Evolutionary conservation across 2,329 filamentous ascomycete genomes (phyloP).

Genomic region (Ceratocystis smalleyi): DNA sequence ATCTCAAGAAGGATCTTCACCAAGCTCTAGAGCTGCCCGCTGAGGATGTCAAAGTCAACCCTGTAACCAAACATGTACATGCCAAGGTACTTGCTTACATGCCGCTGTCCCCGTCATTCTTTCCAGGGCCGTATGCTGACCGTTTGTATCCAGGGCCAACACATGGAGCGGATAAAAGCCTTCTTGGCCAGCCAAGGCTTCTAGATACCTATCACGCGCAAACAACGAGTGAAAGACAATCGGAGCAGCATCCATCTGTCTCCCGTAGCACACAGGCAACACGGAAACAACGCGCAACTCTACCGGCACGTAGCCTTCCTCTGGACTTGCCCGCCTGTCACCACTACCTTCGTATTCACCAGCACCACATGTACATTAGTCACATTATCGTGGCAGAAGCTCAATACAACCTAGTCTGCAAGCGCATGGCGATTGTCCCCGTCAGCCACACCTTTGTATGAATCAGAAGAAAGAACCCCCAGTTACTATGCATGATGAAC

Average conservation of each 20-base stretch:
- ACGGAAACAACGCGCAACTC: neutral
- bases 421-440: too few species aligned
- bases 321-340: neutral
- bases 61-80: slow-evolving; percentile 55
- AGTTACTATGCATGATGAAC: slow-evolving; percentile 1
- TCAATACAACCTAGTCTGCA: neutral
- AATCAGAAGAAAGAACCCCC: neutral
- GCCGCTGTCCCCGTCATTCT: slow-evolving; percentile 8
- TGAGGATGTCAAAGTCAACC: slow-evolving; percentile 38
- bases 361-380: neutral
- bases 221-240: neutral
- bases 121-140: neutral
- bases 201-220: slow-evolving; percentile 18
- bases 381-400: neutral
- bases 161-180: slow-evolving; percentile 11
- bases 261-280: neutral
- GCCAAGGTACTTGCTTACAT: slow-evolving; percentile 41
- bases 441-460: neutral
- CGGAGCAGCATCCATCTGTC: neutral
- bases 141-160: slow-evolving; percentile 2
- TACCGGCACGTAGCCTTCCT: neutral
- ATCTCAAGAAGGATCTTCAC: slow-evolving; percentile 48
- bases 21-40: slow-evolving; percentile 40
- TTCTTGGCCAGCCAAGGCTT: slow-evolving; percentile 27
- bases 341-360: neutral